These are phyloP conservation scores for Trichosporon coremiiforme DNA, from an alignment of 1,284 basidiomycete genomes.

Conservation along the genomic window DNA sequence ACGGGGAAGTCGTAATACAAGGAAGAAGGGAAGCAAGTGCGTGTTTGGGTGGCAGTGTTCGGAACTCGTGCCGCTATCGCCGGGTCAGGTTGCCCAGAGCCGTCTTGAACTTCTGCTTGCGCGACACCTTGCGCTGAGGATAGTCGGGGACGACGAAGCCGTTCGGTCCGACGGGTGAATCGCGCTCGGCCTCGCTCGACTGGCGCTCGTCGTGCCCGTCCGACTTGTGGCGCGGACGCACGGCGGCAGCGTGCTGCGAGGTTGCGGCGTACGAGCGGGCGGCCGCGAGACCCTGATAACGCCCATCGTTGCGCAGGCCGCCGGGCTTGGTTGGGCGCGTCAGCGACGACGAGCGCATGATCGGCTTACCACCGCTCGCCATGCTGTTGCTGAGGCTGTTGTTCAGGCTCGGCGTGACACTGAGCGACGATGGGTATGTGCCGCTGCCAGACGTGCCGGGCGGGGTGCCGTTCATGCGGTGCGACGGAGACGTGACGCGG, in stretches of 20 bases:
- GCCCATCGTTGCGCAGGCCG: not conserved
- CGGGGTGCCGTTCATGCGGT: not conserved
- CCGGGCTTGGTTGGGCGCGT: constrained; percentile 7
- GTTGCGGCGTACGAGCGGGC: not conserved
- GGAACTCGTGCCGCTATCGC: not conserved
- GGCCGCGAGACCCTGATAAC: not conserved
- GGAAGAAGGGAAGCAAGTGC: not conserved
- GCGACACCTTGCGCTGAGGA: constrained; percentile 7
- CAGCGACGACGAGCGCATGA: constrained; percentile 11
- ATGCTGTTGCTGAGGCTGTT: constrained; percentile 12
- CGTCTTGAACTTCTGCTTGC: not conserved
- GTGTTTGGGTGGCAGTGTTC: constrained; percentile 1
- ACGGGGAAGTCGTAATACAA: not conserved
- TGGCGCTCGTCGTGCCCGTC: constrained; percentile 3
- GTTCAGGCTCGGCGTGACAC: constrained; percentile 1
- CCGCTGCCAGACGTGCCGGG: not conserved
- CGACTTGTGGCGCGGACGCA: constrained; percentile 5
- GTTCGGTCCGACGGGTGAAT: not conserved
- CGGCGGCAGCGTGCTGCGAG: not conserved
- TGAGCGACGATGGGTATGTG: not conserved
- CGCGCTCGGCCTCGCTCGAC: not conserved
- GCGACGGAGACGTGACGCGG: constrained; percentile 9
- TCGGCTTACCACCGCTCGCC: constrained; percentile 15
- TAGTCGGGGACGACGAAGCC: not conserved
- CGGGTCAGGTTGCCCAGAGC: constrained; percentile 6